phyloP scores from a whole-genome alignment of 148 eudicot species.

The Camellia granthamiana region DNA sequence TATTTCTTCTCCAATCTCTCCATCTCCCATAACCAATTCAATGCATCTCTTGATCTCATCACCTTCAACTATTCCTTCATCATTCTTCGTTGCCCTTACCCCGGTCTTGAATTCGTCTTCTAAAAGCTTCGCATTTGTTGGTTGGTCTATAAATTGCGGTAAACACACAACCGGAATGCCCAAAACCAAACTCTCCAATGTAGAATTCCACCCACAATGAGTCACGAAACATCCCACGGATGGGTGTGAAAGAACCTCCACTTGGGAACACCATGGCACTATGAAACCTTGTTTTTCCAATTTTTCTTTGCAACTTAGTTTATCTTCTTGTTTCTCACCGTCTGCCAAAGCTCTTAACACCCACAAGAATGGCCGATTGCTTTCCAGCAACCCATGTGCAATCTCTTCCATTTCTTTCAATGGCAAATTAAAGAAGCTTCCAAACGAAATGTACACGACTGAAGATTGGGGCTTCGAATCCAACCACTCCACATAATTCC shows the following conservation, averaged over 20 bases:
- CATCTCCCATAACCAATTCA: constrained; percentile 28
- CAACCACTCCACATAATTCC: constrained; percentile 41
- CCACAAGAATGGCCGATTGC: constrained; percentile 37
- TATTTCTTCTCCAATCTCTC: constrained; percentile 17
- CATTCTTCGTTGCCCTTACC: constrained; percentile 28
- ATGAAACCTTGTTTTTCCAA: constrained; percentile 27
- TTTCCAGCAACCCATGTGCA: constrained; percentile 23
- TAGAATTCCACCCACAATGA: constrained; percentile 41
- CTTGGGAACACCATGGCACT: constrained; percentile 36
- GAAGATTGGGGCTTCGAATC: constrained; percentile 13
- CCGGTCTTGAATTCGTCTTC: constrained; percentile 43
- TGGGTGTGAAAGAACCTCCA: constrained; percentile 28
- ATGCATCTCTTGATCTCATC: constrained; percentile 40
- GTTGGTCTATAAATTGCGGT: constrained; percentile 25
- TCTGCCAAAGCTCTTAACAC: constrained; percentile 21
- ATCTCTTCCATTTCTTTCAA: constrained; percentile 34
- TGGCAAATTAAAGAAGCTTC: constrained; percentile 27
- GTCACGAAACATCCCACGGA: constrained; percentile 31
- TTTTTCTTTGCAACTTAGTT: constrained; percentile 6
- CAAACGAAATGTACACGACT: constrained; percentile 51
- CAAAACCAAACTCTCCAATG: constrained; percentile 18
- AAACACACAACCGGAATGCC: constrained; percentile 27
- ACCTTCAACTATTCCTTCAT: constrained; percentile 24
- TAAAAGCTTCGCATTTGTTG: constrained; percentile 26
- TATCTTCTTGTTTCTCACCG: constrained; percentile 24